phyloP scores from a whole-genome alignment of 768 basidiomycete species.

The Amanita jacksonii region DNA sequence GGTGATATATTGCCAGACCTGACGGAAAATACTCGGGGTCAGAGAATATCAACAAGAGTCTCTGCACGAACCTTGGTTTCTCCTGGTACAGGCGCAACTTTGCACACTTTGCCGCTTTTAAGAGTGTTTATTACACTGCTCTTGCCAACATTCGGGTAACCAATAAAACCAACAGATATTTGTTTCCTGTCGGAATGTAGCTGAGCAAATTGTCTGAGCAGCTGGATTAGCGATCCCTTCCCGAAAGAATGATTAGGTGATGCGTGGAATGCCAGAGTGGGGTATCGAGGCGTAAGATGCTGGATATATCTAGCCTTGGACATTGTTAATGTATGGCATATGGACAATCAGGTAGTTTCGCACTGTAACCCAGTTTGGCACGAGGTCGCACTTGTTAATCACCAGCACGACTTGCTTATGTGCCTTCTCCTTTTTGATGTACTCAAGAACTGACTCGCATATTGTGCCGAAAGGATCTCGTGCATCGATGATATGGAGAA shows the following conservation, averaged over 20 bases:
- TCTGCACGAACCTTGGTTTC: slow-evolving; percentile 86
- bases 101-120: slow-evolving; percentile 96
- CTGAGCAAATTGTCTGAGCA: slow-evolving; percentile 92
- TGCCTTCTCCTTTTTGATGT: slow-evolving; percentile 89
- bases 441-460: slow-evolving; percentile 90
- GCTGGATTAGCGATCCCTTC: slow-evolving; percentile 95
- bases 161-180: slow-evolving; percentile 95
- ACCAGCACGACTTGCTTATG: slow-evolving; percentile 97
- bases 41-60: too few species aligned
- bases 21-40: slow-evolving; percentile 4
- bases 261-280: slow-evolving; percentile 97
- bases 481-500: slow-evolving; percentile 92
- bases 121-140: slow-evolving; percentile 97
- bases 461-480: slow-evolving; percentile 93
- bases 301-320: slow-evolving; percentile 88
- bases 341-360: slow-evolving; percentile 14
- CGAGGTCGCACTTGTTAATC: slow-evolving; percentile 97
- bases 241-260: slow-evolving; percentile 99
- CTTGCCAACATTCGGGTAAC: slow-evolving; percentile 98
- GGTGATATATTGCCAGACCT: slow-evolving; percentile 99
- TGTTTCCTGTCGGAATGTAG: slow-evolving; percentile 99
- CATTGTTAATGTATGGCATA: slow-evolving; percentile 5
- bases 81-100: slow-evolving; percentile 92
- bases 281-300: slow-evolving; percentile 88
- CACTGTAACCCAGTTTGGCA: slow-evolving; percentile 98